These are phyloP conservation scores for Nannizziopsis arthrosporioides DNA, from an alignment of 2,329 filamentous ascomycete species.

Conservation along the genomic window DNA sequence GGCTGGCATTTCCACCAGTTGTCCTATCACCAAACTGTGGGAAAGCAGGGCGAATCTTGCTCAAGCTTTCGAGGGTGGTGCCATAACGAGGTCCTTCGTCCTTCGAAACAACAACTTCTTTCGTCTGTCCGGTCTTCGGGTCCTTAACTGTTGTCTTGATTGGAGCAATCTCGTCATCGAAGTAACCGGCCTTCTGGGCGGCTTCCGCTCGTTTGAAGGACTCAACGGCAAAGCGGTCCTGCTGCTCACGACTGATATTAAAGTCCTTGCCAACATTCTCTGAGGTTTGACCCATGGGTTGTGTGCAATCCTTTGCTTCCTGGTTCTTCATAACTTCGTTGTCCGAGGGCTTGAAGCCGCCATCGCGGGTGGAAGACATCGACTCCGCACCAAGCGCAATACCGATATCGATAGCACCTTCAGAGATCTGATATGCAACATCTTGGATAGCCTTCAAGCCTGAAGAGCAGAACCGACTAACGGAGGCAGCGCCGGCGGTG, in stretches of 20 bases:
- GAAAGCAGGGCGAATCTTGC: slow-evolving; percentile 84
- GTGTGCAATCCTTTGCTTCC: slow-evolving; percentile 73
- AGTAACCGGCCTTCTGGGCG: slow-evolving; percentile 83
- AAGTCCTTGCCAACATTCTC: slow-evolving; percentile 94
- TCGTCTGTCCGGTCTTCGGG: slow-evolving; percentile 64
- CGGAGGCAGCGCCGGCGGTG: slow-evolving; percentile 65
- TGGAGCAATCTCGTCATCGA: slow-evolving; percentile 87
- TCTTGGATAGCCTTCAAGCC: slow-evolving; percentile 92
- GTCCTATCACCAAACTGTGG: slow-evolving; percentile 75
- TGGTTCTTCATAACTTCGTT: slow-evolving; percentile 58
- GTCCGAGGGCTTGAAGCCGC: slow-evolving; percentile 57
- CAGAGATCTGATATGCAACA: slow-evolving; percentile 75
- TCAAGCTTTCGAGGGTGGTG: slow-evolving; percentile 69
- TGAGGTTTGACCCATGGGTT: slow-evolving; percentile 95
- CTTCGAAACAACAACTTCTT: slow-evolving; percentile 64
- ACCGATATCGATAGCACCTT: slow-evolving; percentile 73
- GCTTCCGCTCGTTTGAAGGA: slow-evolving; percentile 77
- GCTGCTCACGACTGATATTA: slow-evolving; percentile 62
- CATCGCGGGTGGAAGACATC: slow-evolving; percentile 67
- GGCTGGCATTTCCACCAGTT: slow-evolving; percentile 86
- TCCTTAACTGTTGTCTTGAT: slow-evolving; percentile 74
- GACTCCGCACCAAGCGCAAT: slow-evolving; percentile 78
- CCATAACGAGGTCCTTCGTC: slow-evolving; percentile 88
- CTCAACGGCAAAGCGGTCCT: slow-evolving; percentile 79
- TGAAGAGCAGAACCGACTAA: slow-evolving; percentile 96